Conservation (phyloP, 2,329 filamentous ascomycete species). For the Diaporthe batatas region DNA sequence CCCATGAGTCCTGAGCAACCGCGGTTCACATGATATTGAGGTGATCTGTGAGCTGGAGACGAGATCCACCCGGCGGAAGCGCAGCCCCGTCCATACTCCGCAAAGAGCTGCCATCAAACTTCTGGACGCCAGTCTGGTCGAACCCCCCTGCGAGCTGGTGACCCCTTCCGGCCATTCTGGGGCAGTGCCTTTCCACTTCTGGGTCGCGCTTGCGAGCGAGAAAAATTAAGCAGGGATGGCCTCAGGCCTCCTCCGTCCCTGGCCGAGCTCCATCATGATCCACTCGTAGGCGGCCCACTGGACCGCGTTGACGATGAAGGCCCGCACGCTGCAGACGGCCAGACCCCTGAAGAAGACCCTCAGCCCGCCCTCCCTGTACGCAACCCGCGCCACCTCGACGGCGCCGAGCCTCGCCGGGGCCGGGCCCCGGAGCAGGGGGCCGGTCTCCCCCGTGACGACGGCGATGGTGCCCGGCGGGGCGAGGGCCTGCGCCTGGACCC, state of each 20-base stretch:
- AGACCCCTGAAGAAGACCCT: slow-evolving; percentile 80
- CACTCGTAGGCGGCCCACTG: slow-evolving; percentile 94
- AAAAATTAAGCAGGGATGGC: neutral
- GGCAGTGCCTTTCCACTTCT: neutral
- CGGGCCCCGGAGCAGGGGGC: slow-evolving; percentile 47
- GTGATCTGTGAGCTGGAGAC: neutral
- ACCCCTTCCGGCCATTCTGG: neutral
- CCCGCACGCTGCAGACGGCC: slow-evolving; percentile 84
- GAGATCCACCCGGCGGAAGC: too few species aligned
- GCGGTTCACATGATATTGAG: neutral
- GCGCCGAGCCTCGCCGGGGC: slow-evolving; percentile 61
- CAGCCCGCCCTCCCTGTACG: slow-evolving; percentile 74
- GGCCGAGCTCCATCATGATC: slow-evolving; percentile 75
- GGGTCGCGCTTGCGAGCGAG: neutral
- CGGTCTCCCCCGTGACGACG: slow-evolving; percentile 45
- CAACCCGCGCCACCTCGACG: slow-evolving; percentile 72
- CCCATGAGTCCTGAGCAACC: neutral
- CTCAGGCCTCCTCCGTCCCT: slow-evolving; percentile 47
- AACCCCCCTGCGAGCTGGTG: neutral
- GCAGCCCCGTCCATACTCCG: too few species aligned
- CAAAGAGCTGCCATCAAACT: too few species aligned
- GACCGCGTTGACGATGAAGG: slow-evolving; percentile 94
- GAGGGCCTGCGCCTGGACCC: slow-evolving; percentile 81
- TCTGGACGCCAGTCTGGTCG: too few species aligned
- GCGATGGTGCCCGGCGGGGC: slow-evolving; percentile 41